Conservation (phyloP, 1,284 basidiomycete genomes). For the Cutaneotrichosporon cutaneum region DNA sequence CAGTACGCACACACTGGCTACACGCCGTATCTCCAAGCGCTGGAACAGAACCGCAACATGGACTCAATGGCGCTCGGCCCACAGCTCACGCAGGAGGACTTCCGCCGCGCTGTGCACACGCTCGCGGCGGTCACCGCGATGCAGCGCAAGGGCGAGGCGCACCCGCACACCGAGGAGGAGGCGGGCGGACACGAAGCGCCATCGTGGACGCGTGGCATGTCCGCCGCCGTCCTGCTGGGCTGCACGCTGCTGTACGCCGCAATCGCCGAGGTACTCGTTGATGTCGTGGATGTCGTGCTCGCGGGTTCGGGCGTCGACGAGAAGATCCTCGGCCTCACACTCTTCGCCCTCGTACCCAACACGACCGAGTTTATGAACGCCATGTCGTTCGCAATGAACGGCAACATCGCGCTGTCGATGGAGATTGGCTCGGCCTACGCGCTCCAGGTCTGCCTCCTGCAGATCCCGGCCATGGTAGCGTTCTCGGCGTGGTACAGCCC, state of each 20-base stretch:
- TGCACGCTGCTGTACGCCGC: slow-evolving; percentile 94
- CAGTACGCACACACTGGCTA: slow-evolving; percentile 45
- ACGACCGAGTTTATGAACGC: slow-evolving; percentile 99
- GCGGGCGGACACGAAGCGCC: slow-evolving; percentile 92
- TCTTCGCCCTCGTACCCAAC: slow-evolving; percentile 97
- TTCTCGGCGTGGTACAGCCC: slow-evolving; percentile 93
- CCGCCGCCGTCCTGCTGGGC: slow-evolving; percentile 77
- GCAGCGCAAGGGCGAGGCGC: slow-evolving; percentile 53
- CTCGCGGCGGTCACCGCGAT: slow-evolving; percentile 78
- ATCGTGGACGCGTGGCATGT: slow-evolving; percentile 84
- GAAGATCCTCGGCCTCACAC: slow-evolving; percentile 93
- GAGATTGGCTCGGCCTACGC: slow-evolving; percentile 99
- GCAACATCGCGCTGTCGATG: slow-evolving; percentile 98
- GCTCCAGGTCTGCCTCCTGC: slow-evolving; percentile 93
- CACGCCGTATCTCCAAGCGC: slow-evolving; percentile 72
- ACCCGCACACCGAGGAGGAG: slow-evolving; percentile 57
- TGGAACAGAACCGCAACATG: slow-evolving; percentile 54
- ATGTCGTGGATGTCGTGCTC: slow-evolving; percentile 93
- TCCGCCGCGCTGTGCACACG: slow-evolving; percentile 83
- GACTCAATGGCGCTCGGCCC: slow-evolving; percentile 58
- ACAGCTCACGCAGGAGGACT: slow-evolving; percentile 76
- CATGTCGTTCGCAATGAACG: slow-evolving; percentile 97
- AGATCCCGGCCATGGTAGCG: slow-evolving; percentile 98
- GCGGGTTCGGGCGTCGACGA: slow-evolving; percentile 93
- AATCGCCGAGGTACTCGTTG: slow-evolving; percentile 92